Evolutionary conservation across 2,329 filamentous ascomycete genomes (phyloP), one percentile per base, ranked within the genome.

Genomic region (Trichoderma sp.): DNA sequence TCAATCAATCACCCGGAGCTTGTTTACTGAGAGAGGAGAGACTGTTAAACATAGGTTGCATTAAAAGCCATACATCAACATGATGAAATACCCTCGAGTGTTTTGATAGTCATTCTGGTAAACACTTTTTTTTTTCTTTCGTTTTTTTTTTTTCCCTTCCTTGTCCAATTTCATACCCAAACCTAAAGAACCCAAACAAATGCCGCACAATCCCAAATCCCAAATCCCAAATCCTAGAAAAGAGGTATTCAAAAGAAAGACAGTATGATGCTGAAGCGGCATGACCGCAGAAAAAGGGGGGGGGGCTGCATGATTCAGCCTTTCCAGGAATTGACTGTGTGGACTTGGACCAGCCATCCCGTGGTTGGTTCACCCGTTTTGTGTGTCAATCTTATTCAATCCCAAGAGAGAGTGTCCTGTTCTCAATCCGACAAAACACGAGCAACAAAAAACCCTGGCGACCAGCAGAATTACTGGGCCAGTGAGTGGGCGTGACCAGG

Each of bases 341-440:
- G 32, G 59, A 63, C 25, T 45, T 53, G 59, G 48, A 37, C 59
- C 45, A 63, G 53, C 59, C 59, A 63, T 53, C 32, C 25, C 29
- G 34, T 27, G 12, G 45, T 17, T 29, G 59, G 37, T 63, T 53
- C 32, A 22, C 34, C 59, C 53, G 45, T 19, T 22, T 10, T 12
- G n/a, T 48, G 32, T 19, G 22, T 52, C 59, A 15, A 27, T 45
- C 48, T 53, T 27, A 22, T 63, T 22, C 50, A 17, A 37, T 53
- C 45, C 22, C 22, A 29, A 17, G 34, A 6, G n/a, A 27, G 22
- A n/a, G 29, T n/a, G 25, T 3, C 32, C 32, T 63, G 22, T n/a
- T 5, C 45, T 63, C 45, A 29, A 32, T 6, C 32, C 32, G 48
- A 39, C 32, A 58, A 58, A 25, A 25, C n/a, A n/a, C 5, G n/a